A percentile compares a stretch with the other conserved stretches of the same genome.
Conservation (phyloP, 179 eudicot genomes). For the Silene coronaria region DNA sequence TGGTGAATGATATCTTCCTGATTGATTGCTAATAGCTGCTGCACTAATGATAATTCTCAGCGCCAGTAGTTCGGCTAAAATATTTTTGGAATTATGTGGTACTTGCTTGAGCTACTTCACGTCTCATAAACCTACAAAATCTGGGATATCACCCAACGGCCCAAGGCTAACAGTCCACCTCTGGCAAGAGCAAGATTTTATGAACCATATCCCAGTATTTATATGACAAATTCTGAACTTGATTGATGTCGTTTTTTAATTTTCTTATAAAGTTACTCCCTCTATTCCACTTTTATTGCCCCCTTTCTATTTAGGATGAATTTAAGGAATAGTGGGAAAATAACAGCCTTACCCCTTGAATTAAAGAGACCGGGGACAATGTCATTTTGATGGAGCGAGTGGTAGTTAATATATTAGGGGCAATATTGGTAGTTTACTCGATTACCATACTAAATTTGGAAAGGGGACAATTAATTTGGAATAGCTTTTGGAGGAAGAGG, state of each 20-base stretch:
- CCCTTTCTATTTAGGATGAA: no score
- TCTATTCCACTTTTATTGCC: no score
- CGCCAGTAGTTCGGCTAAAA: neutral
- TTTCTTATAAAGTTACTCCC: neutral
- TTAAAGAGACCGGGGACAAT: no score
- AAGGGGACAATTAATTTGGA: no score
- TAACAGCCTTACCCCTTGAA: no score
- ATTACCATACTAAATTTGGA: no score
- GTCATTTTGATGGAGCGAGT: no score
- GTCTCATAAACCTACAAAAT: neutral
- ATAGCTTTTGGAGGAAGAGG: no score
- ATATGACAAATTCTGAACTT: neutral
- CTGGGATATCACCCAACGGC: neutral
- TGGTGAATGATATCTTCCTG: neutral
- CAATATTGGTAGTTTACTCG: no score
- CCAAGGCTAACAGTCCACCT: no score
- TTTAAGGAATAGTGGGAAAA: no score
- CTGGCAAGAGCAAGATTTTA: neutral
- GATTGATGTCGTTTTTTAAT: neutral
- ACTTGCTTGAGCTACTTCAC: slow-evolving; percentile 7
- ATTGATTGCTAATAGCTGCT: neutral
- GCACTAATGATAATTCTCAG: neutral
- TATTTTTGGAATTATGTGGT: neutral
- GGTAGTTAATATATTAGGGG: no score
- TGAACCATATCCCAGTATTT: neutral